Conservation (phyloP, 2,329 filamentous ascomycete species). For the Sarocladium strictum region DNA sequence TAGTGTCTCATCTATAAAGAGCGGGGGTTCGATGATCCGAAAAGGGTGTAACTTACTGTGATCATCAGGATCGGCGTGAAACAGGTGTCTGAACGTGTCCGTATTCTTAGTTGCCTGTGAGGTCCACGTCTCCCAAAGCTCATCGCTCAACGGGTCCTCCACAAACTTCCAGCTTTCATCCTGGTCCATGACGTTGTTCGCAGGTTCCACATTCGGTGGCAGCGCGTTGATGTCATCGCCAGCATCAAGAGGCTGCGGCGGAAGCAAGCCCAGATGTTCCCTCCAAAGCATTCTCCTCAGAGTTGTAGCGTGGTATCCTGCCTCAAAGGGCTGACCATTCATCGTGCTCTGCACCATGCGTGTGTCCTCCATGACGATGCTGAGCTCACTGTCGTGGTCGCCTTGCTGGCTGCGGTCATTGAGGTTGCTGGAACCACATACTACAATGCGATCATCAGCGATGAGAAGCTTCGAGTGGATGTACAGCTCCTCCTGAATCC, state of each 20-base stretch:
- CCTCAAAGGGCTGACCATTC: conserved; percentile 71
- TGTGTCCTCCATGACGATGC: conserved; percentile 83
- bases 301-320: conserved; percentile 75
- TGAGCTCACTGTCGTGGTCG: conserved; percentile 84
- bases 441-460: conserved; percentile 76
- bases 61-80: conserved; percentile 86
- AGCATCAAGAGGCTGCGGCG: conserved; percentile 64
- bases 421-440: conserved; percentile 84
- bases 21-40: not conserved
- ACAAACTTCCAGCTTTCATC: conserved; percentile 61
- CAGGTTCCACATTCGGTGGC: conserved; percentile 59
- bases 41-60: conserved; percentile 42
- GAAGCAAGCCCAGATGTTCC: conserved; percentile 80
- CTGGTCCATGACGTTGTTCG: conserved; percentile 56
- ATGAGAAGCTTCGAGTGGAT: conserved; percentile 90
- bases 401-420: conserved; percentile 89
- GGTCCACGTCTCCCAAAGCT: conserved; percentile 66
- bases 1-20: conserved; percentile 8
- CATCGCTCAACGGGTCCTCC: conserved; percentile 62
- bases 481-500: conserved; percentile 94
- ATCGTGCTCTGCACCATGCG: conserved; percentile 66
- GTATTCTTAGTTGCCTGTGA: conserved; percentile 65
- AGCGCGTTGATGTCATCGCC: conserved; percentile 65
- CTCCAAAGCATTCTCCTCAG: conserved; percentile 80
- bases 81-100: conserved; percentile 68